Percentiles rank a stretch among this genome's conserved stretches.
Conservation (phyloP, 192 early-diverging fungal genomes). For the Haplosporangium gracile region DNA sequence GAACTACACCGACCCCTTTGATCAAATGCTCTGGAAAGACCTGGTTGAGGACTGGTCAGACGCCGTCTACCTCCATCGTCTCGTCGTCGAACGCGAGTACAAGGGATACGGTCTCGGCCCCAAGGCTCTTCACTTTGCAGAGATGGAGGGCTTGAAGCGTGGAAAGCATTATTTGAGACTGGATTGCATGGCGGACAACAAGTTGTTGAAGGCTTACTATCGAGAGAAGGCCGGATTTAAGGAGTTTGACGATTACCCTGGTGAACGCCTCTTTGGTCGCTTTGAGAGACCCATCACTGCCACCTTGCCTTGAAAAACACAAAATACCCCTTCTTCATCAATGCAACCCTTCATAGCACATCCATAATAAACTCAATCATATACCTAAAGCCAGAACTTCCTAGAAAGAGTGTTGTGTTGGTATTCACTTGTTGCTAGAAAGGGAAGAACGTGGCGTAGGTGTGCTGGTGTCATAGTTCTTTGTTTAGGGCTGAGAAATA, state of each 20-base stretch:
- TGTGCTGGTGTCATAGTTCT: too few species aligned
- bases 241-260: constrained; percentile 53
- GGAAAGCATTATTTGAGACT: constrained; percentile 44
- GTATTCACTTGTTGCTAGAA: too few species aligned
- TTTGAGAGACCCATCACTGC: constrained; percentile 50
- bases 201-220: constrained; percentile 48
- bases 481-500: too few species aligned
- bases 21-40: constrained; percentile 54
- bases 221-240: constrained; percentile 47
- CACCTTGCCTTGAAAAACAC: constrained; percentile 6
- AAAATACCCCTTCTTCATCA: neutral
- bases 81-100: constrained; percentile 52
- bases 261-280: constrained; percentile 48
- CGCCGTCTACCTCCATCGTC: constrained; percentile 50
- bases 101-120: constrained; percentile 46
- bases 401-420: too few species aligned
- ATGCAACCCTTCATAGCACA: neutral
- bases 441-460: too few species aligned
- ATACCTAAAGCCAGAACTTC: too few species aligned
- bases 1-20: constrained; percentile 51
- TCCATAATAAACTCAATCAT: too few species aligned
- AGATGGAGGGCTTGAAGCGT: constrained; percentile 39
- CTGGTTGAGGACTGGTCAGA: constrained; percentile 53
- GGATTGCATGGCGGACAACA: constrained; percentile 56
- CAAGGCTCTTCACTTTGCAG: constrained; percentile 44